These are phyloP conservation scores for Penicillium sp. DNA, from an alignment of 2,329 filamentous ascomycete species.

Conservation along the genomic window DNA sequence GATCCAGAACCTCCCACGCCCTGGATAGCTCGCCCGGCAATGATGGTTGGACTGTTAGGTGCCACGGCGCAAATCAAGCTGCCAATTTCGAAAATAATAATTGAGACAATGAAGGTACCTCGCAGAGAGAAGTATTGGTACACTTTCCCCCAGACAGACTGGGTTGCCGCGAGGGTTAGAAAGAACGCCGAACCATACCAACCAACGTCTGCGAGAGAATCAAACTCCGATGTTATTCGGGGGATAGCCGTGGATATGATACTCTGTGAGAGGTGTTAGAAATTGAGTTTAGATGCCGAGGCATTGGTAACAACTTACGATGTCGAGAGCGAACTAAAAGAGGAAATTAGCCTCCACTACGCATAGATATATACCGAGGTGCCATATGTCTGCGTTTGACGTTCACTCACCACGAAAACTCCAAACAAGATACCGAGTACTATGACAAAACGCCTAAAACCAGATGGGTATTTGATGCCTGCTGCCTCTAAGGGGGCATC, in stretches of 20 bases:
- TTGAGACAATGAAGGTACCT: constrained; percentile 24
- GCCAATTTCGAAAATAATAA: constrained; percentile 32
- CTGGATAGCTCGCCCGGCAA: constrained; percentile 20
- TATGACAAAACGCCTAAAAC: too few relatives aligned
- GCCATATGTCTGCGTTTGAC: too few relatives aligned
- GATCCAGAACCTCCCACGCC: constrained; percentile 27
- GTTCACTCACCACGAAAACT: too few relatives aligned
- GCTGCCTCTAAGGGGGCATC: too few relatives aligned
- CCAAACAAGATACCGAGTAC: too few relatives aligned
- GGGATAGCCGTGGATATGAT: constrained; percentile 33
- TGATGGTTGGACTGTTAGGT: neutral
- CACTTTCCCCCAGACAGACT: constrained; percentile 24
- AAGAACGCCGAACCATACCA: constrained; percentile 46
- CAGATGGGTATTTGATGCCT: too few relatives aligned
- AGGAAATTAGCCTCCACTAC: too few relatives aligned
- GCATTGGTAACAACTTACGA: too few relatives aligned
- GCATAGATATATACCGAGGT: too few relatives aligned
- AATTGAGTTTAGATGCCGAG: too few relatives aligned
- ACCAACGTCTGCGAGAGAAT: constrained; percentile 30
- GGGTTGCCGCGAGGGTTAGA: constrained; percentile 16
- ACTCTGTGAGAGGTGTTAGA: too few relatives aligned
- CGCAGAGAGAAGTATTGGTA: constrained; percentile 31
- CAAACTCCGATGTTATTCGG: constrained; percentile 33
- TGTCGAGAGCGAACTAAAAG: too few relatives aligned
- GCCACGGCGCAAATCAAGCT: constrained; percentile 25